phyloP scores from a whole-genome alignment of 768 basidiomycete species.

The Cystofilobasidium ferigula region DNA sequence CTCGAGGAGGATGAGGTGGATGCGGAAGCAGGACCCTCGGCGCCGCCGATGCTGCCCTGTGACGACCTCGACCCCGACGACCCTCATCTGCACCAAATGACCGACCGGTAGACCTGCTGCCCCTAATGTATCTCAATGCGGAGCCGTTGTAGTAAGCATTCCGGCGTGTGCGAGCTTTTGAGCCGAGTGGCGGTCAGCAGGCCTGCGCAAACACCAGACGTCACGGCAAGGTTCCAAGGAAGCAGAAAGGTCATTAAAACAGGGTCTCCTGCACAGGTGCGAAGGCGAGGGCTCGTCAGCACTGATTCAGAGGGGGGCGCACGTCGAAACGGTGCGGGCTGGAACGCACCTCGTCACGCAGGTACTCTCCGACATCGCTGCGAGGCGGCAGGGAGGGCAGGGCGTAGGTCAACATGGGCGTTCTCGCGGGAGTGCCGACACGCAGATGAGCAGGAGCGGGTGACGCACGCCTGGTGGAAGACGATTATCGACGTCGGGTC shows the following conservation, averaged over 20 bases:
- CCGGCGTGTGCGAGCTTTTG: too few relatives aligned
- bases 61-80: not conserved
- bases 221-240: not conserved
- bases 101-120: too few relatives aligned
- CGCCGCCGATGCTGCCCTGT: not conserved
- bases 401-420: constrained; percentile 7
- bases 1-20: not conserved
- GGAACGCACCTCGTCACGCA: constrained; percentile 68
- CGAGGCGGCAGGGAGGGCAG: constrained; percentile 18
- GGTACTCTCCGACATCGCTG: constrained; percentile 95
- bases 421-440: constrained; percentile 11
- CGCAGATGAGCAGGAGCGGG: not conserved
- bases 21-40: not conserved
- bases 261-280: constrained; percentile 27
- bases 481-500: constrained; percentile 96
- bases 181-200: too few relatives aligned
- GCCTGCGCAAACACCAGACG: too few relatives aligned
- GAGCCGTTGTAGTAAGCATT: too few relatives aligned
- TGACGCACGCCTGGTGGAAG: constrained; percentile 85
- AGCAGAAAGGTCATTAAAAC: constrained; percentile 24
- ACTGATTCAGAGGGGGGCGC: not conserved
- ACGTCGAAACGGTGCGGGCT: not conserved
- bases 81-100: too few relatives aligned
- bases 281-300: not conserved
- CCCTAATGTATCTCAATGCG: too few relatives aligned